phyloP scores from a whole-genome alignment of 2,329 filamentous ascomycete species.

The Neoarthrinium moseri region DNA sequence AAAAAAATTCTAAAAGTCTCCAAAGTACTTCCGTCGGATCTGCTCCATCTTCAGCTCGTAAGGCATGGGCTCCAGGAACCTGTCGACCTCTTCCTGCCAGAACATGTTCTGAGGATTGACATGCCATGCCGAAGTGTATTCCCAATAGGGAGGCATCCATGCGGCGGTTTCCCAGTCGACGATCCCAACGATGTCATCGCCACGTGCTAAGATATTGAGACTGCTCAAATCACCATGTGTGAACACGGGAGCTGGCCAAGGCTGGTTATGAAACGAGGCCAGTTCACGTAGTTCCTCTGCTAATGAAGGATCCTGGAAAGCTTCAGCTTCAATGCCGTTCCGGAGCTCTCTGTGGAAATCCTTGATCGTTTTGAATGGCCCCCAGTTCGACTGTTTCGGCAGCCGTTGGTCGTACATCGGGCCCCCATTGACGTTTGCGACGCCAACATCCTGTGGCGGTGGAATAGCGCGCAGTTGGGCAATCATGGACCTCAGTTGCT shows the following conservation, averaged over 20 bases:
- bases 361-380: slow-evolving; percentile 29
- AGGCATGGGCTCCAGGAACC: slow-evolving; percentile 14
- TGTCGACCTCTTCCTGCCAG: slow-evolving; percentile 15
- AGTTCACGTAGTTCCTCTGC: slow-evolving; percentile 13
- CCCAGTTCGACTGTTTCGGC: slow-evolving; percentile 19
- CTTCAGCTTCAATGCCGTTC: slow-evolving; percentile 1
- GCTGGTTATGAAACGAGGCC: slow-evolving; percentile 16
- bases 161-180: slow-evolving; percentile 15
- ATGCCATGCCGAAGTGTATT: slow-evolving; percentile 17
- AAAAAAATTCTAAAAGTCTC: slow-evolving; percentile 15
- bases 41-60: slow-evolving; percentile 17
- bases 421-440: slow-evolving; percentile 25
- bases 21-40: slow-evolving; percentile 16
- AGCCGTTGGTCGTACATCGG: slow-evolving; percentile 27
- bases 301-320: background rate
- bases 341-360: slow-evolving; percentile 33
- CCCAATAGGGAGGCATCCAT: slow-evolving; percentile 18
- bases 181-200: slow-evolving; percentile 25
- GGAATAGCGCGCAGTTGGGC: slow-evolving; percentile 21
- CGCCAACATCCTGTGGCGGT: slow-evolving; percentile 12
- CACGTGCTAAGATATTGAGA: slow-evolving; percentile 24
- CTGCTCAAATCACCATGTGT: slow-evolving; percentile 27
- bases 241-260: slow-evolving; percentile 7
- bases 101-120: slow-evolving; percentile 14
- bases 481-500: slow-evolving; percentile 20